Evolutionary conservation across 2,329 filamentous ascomycete species (phyloP), one percentile per base, ranked within the genome.

Genomic region (Sporothrix luriei): DNA sequence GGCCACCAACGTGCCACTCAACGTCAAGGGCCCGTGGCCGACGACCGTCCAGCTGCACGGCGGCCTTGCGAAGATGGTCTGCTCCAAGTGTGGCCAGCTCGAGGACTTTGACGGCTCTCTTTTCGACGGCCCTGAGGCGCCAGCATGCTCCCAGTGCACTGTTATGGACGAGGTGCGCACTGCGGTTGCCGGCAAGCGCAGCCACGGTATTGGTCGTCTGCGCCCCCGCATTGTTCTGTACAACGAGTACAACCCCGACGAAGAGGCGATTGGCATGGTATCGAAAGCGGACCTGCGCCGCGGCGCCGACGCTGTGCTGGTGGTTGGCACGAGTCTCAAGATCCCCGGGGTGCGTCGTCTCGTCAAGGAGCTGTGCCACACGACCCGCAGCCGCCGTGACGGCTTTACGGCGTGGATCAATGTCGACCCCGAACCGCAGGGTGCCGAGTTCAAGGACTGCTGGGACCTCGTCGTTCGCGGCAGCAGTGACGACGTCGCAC

Each of bases 401-500:
- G 94, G 94, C 0, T 87, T 97, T 70, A 93, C 94, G 0, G 90
- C 96, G 65, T 99, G 94, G 93, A 92, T 99, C 80, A 98, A 98
- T 79, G 88, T 93, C 68, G 93, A 97, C 71, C 84, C 91, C 0
- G 91, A 93, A 73, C 95, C 95, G 0, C 86, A 89, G 55, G 90
- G 91, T 24, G 89, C 88, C 73, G 93, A 97, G 70, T 90, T 98
- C 73, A 94, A 94, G 77, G 91, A 96, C 73, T 93, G 92, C 76
- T 99, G 94, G 91, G 95, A 99, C 79, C 81, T 97, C 71, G 88
- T 98, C 21, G 91, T 99, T 48, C 89, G 88, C 73, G 94, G 93
- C 24, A 91, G 91, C 75, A 95, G 92, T 77, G 95, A 99, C 77
- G 89, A 93, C 73, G 90, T 99, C 51, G 95, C 95, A 24, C 85